A percentile compares a stretch with the other conserved stretches of the same genome.
Evolutionary conservation across 768 basidiomycete genomes (phyloP).

Genomic region (Termitomyces sp.): DNA sequence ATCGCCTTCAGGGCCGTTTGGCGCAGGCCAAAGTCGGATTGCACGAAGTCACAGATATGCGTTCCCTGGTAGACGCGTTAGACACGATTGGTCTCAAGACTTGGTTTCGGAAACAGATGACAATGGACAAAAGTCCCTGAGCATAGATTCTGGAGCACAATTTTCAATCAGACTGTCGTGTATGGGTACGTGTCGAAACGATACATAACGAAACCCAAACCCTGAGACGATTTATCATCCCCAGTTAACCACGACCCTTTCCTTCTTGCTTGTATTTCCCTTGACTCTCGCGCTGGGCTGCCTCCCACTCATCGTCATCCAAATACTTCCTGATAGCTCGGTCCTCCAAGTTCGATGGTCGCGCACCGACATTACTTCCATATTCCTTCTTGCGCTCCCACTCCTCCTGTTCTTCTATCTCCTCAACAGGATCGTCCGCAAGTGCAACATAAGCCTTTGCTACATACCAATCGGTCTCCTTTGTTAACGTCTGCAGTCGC

Average conservation of each 20-base stretch:
- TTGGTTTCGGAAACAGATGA: constrained; percentile 32
- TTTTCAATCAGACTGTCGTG: background rate
- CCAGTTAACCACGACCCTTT: background rate
- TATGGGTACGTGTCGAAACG: background rate
- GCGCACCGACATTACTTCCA: background rate
- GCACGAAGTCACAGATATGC: constrained; percentile 31
- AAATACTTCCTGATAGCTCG: constrained; percentile 55
- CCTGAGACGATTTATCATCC: background rate
- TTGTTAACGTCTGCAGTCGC: constrained; percentile 56
- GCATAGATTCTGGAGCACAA: background rate
- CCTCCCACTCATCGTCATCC: constrained; percentile 70
- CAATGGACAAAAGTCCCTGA: constrained; percentile 24
- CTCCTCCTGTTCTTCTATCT: constrained; percentile 23
- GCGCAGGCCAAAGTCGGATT: constrained; percentile 25
- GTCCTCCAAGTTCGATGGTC: constrained; percentile 29
- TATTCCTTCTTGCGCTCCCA: constrained; percentile 20
- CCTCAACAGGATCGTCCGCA: constrained; percentile 39
- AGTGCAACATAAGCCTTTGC: constrained; percentile 68
- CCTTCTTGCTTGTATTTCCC: constrained; percentile 4
- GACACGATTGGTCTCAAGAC: constrained; percentile 27
- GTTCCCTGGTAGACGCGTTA: constrained; percentile 23
- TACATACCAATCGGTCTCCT: constrained; percentile 63
- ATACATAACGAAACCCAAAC: background rate
- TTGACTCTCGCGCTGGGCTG: constrained; percentile 11
- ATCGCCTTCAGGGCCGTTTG: constrained; percentile 12